Percentiles rank a stretch among this genome's conserved stretches.
Conservation (phyloP, 345 rosid species). For the Murraya paniculata region DNA sequence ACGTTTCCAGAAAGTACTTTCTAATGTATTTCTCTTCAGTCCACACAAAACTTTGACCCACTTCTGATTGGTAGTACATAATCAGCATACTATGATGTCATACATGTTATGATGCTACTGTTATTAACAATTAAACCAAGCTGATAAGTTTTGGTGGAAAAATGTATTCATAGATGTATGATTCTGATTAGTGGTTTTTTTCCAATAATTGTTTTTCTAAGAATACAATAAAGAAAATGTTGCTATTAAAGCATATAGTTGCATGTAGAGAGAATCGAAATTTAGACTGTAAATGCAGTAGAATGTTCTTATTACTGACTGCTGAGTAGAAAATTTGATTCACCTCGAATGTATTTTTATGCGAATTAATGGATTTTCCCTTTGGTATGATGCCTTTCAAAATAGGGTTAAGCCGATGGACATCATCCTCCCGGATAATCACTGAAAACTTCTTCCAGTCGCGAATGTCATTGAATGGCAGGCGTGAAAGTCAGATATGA, state of each 20-base stretch:
- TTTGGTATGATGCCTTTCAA: conserved; percentile 5
- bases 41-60: too few relatives aligned
- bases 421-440: background rate
- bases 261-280: background rate
- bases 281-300: background rate
- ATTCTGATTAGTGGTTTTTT: background rate
- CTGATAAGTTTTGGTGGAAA: too few relatives aligned
- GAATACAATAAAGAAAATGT: background rate
- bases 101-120: too few relatives aligned
- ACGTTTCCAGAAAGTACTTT: too few relatives aligned
- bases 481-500: conserved; percentile 13
- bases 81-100: too few relatives aligned
- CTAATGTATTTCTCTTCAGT: too few relatives aligned
- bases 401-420: conserved; percentile 5
- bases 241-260: background rate
- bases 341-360: conserved; percentile 10
- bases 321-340: background rate
- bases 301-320: background rate
- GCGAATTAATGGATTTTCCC: background rate
- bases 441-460: conserved; percentile 17
- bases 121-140: too few relatives aligned
- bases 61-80: too few relatives aligned
- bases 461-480: conserved; percentile 23
- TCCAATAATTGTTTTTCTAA: background rate
- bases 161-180: too few relatives aligned